A percentile compares a stretch with the other conserved stretches of the same genome.
phyloP scores from a whole-genome alignment of 1,284 basidiomycete species.

The Stygiomarasmius scandens region DNA sequence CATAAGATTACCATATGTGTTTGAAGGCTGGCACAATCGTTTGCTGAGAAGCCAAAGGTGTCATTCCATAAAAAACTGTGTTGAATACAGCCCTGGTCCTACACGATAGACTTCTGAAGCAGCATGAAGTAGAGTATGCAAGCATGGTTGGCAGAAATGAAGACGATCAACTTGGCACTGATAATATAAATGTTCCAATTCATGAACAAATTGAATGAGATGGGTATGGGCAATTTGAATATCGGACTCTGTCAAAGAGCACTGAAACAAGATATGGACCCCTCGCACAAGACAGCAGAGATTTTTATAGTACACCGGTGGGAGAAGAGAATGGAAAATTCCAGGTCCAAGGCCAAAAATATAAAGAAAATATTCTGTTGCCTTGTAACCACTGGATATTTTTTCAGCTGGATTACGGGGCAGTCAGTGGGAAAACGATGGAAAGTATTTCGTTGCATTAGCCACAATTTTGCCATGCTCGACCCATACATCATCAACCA shows the following conservation, averaged over 20 bases:
- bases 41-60: slow-evolving; percentile 25
- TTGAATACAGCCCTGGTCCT: slow-evolving; percentile 26
- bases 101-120: slow-evolving; percentile 23
- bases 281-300: slow-evolving; percentile 36
- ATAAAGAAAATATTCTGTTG: slow-evolving; percentile 33
- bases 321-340: slow-evolving; percentile 31
- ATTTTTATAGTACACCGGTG: slow-evolving; percentile 29
- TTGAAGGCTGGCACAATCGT: slow-evolving; percentile 22
- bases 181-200: slow-evolving; percentile 36
- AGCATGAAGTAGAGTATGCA: slow-evolving; percentile 28
- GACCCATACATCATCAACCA: slow-evolving; percentile 21
- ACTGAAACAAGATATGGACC: slow-evolving; percentile 28
- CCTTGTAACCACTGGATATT: slow-evolving; percentile 36
- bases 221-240: slow-evolving; percentile 23
- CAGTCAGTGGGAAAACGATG: slow-evolving; percentile 28
- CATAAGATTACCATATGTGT: slow-evolving; percentile 26
- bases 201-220: slow-evolving; percentile 27
- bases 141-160: slow-evolving; percentile 29
- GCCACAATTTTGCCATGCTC: slow-evolving; percentile 28
- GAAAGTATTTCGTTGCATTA: slow-evolving; percentile 26
- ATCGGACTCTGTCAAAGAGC: slow-evolving; percentile 19
- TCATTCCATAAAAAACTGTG: slow-evolving; percentile 33
- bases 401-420: slow-evolving; percentile 34
- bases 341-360: slow-evolving; percentile 37
- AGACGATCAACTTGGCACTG: slow-evolving; percentile 28